phyloP scores from a whole-genome alignment of 768 basidiomycete species.

The Suillus alpinus region DNA sequence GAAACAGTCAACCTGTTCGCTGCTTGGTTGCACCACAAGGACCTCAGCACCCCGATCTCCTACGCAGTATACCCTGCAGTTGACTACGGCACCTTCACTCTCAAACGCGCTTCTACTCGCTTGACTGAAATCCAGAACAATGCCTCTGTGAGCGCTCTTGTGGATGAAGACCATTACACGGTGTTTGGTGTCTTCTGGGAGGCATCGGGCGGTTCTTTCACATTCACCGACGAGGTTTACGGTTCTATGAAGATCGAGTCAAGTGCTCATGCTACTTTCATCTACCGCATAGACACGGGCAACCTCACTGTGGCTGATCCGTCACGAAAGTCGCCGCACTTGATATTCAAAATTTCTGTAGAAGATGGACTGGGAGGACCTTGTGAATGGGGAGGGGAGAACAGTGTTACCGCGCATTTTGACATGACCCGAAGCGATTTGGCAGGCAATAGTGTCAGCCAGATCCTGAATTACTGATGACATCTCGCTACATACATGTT shows the following conservation, averaged over 20 bases:
- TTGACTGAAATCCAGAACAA: conserved; percentile 47
- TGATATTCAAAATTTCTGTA: conserved; percentile 37
- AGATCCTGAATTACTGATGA: conserved; percentile 9
- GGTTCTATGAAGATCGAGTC: conserved; percentile 33
- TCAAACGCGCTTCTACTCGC: conserved; percentile 31
- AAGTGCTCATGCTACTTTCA: conserved; percentile 41
- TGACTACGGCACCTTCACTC: conserved; percentile 34
- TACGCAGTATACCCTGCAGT: conserved; percentile 60
- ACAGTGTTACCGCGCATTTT: conserved; percentile 32
- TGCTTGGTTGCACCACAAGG: conserved; percentile 54
- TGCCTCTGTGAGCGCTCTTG: conserved; percentile 45
- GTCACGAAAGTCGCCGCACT: conserved; percentile 44
- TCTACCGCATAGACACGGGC: conserved; percentile 42
- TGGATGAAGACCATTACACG: conserved; percentile 39
- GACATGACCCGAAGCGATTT: conserved; percentile 43
- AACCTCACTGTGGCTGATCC: conserved; percentile 63
- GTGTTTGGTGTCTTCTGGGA: conserved; percentile 60
- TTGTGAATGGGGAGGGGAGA: conserved; percentile 14
- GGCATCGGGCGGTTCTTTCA: conserved; percentile 39
- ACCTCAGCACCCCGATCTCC: conserved; percentile 34
- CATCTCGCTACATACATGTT: background rate
- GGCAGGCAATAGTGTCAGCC: conserved; percentile 48
- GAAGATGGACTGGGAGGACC: conserved; percentile 13
- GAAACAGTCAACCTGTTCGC: conserved; percentile 61
- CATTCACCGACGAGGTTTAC: conserved; percentile 27